Evolutionary conservation across 1,284 basidiomycete genomes (phyloP).

Genomic region (Cystobasidium slooffiae): DNA sequence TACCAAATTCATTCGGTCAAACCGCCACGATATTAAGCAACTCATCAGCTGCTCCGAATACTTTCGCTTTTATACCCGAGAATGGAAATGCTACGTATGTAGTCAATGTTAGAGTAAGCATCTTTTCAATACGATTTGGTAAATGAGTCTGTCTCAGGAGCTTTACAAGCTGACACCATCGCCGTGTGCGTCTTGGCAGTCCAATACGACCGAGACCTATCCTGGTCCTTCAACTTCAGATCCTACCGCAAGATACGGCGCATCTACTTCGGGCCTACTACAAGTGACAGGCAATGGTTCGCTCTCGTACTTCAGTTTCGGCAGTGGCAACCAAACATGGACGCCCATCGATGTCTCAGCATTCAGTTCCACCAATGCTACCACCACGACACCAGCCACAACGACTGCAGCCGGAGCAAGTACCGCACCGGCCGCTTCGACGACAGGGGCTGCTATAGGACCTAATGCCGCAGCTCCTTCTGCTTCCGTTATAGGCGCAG

Average conservation of each 20-base stretch:
- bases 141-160: too few species aligned
- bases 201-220: constrained; percentile 25
- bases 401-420: neutral
- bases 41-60: constrained; percentile 36
- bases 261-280: constrained; percentile 23
- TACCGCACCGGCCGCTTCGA: neutral
- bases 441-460: neutral
- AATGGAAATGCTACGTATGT: constrained; percentile 32
- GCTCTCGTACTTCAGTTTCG: constrained; percentile 15
- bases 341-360: constrained; percentile 16
- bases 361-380: neutral
- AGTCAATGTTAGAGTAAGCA: constrained; percentile 26
- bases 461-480: constrained; percentile 3
- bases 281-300: constrained; percentile 32
- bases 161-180: too few species aligned
- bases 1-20: constrained; percentile 19
- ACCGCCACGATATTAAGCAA: constrained; percentile 40
- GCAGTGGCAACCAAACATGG: constrained; percentile 1
- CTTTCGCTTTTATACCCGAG: constrained; percentile 38
- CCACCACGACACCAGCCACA: neutral
- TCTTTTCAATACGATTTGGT: neutral
- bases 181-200: neutral
- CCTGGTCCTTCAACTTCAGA: constrained; percentile 19
- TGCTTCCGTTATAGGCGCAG: neutral
- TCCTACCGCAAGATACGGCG: constrained; percentile 18